Percentiles rank a stretch among this genome's conserved stretches.
Conservation (phyloP, 306 rosid species). For the Quercus cerris region DNA sequence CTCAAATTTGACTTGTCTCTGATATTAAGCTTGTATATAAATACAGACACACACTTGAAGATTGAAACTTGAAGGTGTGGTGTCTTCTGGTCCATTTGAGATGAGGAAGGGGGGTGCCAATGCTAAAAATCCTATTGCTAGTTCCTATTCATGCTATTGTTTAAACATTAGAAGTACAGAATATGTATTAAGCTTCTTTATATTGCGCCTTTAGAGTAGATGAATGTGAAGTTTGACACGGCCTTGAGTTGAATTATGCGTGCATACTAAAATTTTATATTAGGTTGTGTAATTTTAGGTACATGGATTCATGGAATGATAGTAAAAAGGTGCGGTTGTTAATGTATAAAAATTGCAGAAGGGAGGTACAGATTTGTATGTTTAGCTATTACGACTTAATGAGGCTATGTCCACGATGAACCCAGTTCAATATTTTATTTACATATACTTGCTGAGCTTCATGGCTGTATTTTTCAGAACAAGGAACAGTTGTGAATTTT, state of each 20-base stretch:
- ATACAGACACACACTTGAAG: background rate
- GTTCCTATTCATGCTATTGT: background rate
- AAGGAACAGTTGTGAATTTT: background rate
- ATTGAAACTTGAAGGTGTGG: background rate
- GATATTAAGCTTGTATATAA: background rate
- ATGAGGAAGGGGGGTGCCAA: background rate
- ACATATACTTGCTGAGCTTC: background rate
- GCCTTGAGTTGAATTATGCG: background rate
- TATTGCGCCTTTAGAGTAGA: background rate
- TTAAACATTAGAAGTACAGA: too few species aligned
- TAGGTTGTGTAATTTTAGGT: background rate
- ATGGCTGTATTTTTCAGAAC: background rate
- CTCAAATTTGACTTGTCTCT: background rate
- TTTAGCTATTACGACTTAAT: background rate
- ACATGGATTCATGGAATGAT: background rate
- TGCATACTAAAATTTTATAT: background rate
- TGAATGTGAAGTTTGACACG: background rate
- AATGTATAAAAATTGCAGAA: background rate
- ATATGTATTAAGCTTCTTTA: background rate
- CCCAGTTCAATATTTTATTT: background rate
- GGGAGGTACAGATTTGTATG: background rate
- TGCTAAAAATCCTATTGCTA: background rate
- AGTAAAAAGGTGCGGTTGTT: background rate
- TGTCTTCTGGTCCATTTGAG: background rate
- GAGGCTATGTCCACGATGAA: background rate